Evolutionary conservation across 345 rosid genomes (phyloP), one percentile per base, ranked within the genome.

Genomic region (Salix udensis): DNA sequence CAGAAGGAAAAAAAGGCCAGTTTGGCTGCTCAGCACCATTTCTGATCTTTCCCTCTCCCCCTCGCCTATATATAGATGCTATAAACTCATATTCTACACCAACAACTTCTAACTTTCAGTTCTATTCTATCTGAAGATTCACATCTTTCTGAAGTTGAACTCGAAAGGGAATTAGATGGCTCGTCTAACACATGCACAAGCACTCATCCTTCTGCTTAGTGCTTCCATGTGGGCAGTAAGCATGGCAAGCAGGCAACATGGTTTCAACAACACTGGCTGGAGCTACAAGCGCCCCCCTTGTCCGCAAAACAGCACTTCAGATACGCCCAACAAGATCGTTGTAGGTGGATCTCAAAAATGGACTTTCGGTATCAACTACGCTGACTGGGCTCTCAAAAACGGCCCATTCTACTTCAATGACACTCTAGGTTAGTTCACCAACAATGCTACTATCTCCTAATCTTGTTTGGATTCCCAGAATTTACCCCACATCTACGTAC

Each of bases 261-360:
- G 79, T 8, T 80, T 78, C 36, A 85, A 85, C 88, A 1, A 24
- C 84, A 71, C 75, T 12, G 72, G 16, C 8, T 21, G 78, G 83
- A 77, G 77, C 67, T 2, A 61, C 65, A 10, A 58, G 71, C 69
- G 24, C 6, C 28, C 18, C 24, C 34, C 50, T 19, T 8, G 42
- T 18, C 77, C n/a, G 44, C 50, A 42, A 16, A 39, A 44, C 4
- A 5, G 1, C 9, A 40, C 37, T 34, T 34, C 39, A 24, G 28
- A 19, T 16, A 40, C 78, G 42, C 82, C 91, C 30, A 85, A 70
- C 23, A 89, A 82, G 76, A 78, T 92, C 73, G 48, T 82, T 6
- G 93, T 91, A 0, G 98, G 94, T 19, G 97, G 93, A 23, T 84
- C 90, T 18, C 81, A 88, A 14, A 80, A 82, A n/a, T 92, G 96